phyloP scores from a whole-genome alignment of 371 early-diverging fungal species.

The Rhizopus stolonifer region DNA sequence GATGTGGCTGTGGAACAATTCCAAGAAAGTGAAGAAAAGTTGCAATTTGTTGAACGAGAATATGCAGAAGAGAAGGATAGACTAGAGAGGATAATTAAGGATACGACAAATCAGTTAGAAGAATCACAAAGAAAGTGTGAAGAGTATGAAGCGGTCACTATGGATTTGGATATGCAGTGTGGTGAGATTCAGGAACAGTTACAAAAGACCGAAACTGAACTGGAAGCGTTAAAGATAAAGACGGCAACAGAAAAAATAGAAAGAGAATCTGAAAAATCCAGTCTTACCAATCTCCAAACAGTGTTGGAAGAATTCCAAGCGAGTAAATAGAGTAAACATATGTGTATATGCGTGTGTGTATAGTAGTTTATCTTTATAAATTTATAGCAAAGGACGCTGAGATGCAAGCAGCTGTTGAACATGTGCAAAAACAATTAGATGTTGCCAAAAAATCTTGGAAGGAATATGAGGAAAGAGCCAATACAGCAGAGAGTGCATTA shows the following conservation, averaged over 20 bases:
- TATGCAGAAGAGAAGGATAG: constrained; percentile 18
- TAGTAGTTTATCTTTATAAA: background rate
- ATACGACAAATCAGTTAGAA: constrained; percentile 25
- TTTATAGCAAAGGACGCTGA: constrained; percentile 67
- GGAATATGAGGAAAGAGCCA: constrained; percentile 62
- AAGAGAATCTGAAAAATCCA: constrained; percentile 65
- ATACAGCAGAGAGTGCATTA: constrained; percentile 58
- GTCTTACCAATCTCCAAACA: constrained; percentile 77
- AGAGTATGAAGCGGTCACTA: constrained; percentile 62
- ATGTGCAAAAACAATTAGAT: constrained; percentile 59
- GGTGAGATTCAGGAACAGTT: constrained; percentile 50
- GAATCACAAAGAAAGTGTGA: constrained; percentile 41
- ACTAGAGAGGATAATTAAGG: constrained; percentile 22
- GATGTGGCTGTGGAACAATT: constrained; percentile 18
- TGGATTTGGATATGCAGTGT: constrained; percentile 56
- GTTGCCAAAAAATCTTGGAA: constrained; percentile 51
- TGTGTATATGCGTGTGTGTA: background rate
- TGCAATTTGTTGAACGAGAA: constrained; percentile 34
- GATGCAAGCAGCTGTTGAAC: constrained; percentile 75
- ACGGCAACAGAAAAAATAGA: constrained; percentile 32
- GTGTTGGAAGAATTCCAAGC: constrained; percentile 89
- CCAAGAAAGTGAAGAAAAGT: constrained; percentile 24
- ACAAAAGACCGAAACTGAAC: constrained; percentile 33
- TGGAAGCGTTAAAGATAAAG: constrained; percentile 32
- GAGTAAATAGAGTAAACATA: constrained; percentile 35